Percentiles rank a stretch among this genome's conserved stretches.
Conservation (phyloP, 257 asterid species). For the Knoxia roxburghii region DNA sequence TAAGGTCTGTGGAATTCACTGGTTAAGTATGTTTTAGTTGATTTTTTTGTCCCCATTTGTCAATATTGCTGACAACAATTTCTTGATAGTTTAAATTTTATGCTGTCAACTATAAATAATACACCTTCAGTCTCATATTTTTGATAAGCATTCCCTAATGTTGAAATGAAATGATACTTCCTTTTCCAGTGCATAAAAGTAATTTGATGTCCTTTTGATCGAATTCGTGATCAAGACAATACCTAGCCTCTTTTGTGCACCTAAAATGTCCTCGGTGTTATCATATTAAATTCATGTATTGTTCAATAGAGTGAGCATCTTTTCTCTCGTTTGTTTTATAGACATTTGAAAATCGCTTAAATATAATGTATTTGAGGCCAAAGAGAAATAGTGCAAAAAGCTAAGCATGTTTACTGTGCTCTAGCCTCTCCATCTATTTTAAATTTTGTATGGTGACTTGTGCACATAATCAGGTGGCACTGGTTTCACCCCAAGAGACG, state of each 20-base stretch:
- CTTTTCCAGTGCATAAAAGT: neutral
- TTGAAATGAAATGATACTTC: neutral
- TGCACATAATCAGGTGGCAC: slow-evolving; percentile 69
- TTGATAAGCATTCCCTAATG: neutral
- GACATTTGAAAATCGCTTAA: neutral
- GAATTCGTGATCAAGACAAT: neutral
- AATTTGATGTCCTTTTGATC: neutral
- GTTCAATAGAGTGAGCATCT: too few relatives aligned
- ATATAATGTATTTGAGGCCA: neutral
- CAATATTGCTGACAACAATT: neutral
- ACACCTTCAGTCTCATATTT: neutral
- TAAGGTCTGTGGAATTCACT: neutral
- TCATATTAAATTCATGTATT: too few relatives aligned
- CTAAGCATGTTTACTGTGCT: neutral
- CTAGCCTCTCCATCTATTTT: neutral
- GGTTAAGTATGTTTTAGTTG: neutral
- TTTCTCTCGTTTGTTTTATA: too few relatives aligned
- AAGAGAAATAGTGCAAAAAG: neutral
- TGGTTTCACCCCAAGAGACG: slow-evolving; percentile 92
- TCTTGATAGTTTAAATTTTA: neutral
- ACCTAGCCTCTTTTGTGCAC: neutral
- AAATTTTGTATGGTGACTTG: neutral
- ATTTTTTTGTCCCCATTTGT: neutral
- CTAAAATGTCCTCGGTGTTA: neutral
- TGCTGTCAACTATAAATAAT: neutral